These are phyloP conservation scores for Vigna nakashimae DNA, from an alignment of 306 rosid species.

Conservation along the genomic window DNA sequence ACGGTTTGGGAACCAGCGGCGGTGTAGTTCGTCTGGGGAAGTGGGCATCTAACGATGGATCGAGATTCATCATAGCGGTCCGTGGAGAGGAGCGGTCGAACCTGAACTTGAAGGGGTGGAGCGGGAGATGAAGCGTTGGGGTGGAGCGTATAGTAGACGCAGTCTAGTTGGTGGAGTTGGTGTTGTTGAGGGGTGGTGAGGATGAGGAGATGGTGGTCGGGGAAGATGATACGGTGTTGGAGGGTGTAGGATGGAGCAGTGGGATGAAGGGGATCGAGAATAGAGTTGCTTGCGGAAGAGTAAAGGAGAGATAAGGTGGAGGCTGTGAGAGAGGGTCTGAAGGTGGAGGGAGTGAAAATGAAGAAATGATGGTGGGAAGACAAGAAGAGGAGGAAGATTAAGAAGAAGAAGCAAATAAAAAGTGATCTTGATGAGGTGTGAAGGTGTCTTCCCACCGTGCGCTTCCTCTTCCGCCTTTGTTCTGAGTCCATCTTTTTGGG, in stretches of 20 bases:
- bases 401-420: constrained; percentile 63
- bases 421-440: constrained; percentile 55
- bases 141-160: constrained; percentile 59
- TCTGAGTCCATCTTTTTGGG: constrained; percentile 69
- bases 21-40: constrained; percentile 57
- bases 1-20: constrained; percentile 43
- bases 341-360: constrained; percentile 52
- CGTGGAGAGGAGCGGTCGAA: constrained; percentile 59
- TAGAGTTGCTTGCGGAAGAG: constrained; percentile 61
- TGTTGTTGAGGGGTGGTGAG: constrained; percentile 27
- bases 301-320: constrained; percentile 66
- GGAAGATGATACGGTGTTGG: constrained; percentile 72
- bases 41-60: constrained; percentile 79
- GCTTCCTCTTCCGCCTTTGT: constrained; percentile 73
- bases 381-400: constrained; percentile 60
- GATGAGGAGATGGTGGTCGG: constrained; percentile 70
- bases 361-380: constrained; percentile 52
- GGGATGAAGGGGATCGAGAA: constrained; percentile 61
- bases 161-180: constrained; percentile 50
- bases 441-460: constrained; percentile 38
- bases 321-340: constrained; percentile 57
- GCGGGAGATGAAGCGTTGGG: constrained; percentile 43
- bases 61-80: constrained; percentile 68
- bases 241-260: constrained; percentile 45
- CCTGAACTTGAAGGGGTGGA: constrained; percentile 23